Conservation (phyloP, 257 asterid genomes). For the Knoxia roxburghii region DNA sequence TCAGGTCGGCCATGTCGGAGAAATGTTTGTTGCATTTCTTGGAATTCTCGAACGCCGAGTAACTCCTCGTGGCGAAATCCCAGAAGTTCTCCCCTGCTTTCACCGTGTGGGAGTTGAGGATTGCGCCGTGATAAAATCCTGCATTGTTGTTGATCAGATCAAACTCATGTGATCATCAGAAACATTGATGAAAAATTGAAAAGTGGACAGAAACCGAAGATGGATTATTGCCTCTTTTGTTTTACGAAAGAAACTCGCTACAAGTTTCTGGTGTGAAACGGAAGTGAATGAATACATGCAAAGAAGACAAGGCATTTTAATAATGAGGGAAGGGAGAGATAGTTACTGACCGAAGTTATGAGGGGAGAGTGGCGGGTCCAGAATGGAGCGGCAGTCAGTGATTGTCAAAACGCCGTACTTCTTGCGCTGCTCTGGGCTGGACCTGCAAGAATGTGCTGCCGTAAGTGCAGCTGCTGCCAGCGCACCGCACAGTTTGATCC, state of each 20-base stretch:
- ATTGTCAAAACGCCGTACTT: conserved; percentile 62
- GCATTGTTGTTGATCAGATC: not conserved
- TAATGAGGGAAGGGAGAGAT: not conserved
- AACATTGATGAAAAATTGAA: too few species aligned
- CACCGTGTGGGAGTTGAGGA: conserved; percentile 45
- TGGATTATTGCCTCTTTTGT: too few species aligned
- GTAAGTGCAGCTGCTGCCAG: conserved; percentile 53
- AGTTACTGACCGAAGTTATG: conserved; percentile 18
- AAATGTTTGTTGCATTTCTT: conserved; percentile 54
- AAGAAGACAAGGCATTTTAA: too few species aligned
- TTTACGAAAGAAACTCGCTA: too few species aligned
- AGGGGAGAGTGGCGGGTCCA: conserved; percentile 47
- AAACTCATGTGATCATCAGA: too few species aligned
- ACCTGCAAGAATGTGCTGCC: conserved; percentile 44
- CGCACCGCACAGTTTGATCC: conserved; percentile 57
- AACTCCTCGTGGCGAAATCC: conserved; percentile 42
- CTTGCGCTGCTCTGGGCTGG: conserved; percentile 23
- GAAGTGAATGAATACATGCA: too few species aligned
- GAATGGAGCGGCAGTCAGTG: conserved; percentile 52
- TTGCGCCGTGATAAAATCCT: conserved; percentile 61
- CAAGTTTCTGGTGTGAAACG: too few species aligned
- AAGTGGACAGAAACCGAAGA: too few species aligned
- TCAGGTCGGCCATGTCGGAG: conserved; percentile 63
- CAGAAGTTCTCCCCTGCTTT: conserved; percentile 43
- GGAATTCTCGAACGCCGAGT: conserved; percentile 29